Evolutionary conservation across 768 basidiomycete species (phyloP).

Genomic region (Phaffia tasmanica): DNA sequence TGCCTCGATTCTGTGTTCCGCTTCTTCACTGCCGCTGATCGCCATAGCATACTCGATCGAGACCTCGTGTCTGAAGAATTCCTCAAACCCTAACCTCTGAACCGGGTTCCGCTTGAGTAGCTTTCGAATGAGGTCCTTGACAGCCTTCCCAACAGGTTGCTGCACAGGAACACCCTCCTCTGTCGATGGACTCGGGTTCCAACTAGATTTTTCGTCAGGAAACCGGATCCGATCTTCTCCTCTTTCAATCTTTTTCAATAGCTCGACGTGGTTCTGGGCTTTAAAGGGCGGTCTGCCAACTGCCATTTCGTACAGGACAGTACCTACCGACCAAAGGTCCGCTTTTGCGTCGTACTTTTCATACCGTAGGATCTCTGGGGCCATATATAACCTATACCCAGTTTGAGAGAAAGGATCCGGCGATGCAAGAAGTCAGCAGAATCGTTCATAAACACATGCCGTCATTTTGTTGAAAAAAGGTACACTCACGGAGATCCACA

Average conservation of each 20-base stretch:
- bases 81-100: constrained; percentile 77
- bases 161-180: constrained; percentile 30
- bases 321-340: constrained; percentile 96
- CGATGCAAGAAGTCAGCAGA: neutral
- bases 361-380: constrained; percentile 91
- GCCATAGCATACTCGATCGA: constrained; percentile 27
- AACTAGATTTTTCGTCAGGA: constrained; percentile 57
- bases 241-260: constrained; percentile 81
- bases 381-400: constrained; percentile 76
- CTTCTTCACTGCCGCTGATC: constrained; percentile 23
- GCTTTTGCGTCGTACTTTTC: constrained; percentile 97
- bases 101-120: constrained; percentile 72
- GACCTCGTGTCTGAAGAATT: constrained; percentile 72
- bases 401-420: neutral
- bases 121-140: constrained; percentile 77
- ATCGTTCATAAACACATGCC: neutral
- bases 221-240: constrained; percentile 79
- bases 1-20: constrained; percentile 25
- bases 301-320: constrained; percentile 89
- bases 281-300: constrained; percentile 90
- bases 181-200: constrained; percentile 38
- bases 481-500: constrained; percentile 84
- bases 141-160: constrained; percentile 42
- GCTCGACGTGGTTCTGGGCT: constrained; percentile 89
- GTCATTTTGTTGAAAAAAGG: too few relatives aligned